Base-by-base conservation (phyloP, 495 filamentous ascomycete species). In the Aspergillus heteromorphus region DNA sequence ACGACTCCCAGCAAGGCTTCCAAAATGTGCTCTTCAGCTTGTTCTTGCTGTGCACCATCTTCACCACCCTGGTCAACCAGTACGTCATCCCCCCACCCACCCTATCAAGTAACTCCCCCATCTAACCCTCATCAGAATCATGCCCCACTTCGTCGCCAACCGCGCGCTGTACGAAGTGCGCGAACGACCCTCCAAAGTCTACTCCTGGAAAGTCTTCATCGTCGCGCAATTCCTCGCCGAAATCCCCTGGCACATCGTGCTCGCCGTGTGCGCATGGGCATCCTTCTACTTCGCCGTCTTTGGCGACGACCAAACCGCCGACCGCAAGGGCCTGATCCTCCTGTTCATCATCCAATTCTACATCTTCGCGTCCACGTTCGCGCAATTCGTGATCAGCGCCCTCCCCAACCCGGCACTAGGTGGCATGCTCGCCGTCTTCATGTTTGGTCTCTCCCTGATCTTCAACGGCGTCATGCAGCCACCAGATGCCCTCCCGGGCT, bases 391-490 rank as follows among this genome's bases (percentile, higher is more conserved):
- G 11, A 49, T 49, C 45, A 14, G 19, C 23, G 21, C 25, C 23
- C 23, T 31, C 0, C 23, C n/a, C 13, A 9, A 29, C 16, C 23
- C 45, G 11, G 30, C 20, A 1, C n/a, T 30, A 13, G 45, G 23
- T 6, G 45, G 27, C 14, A 49, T 30, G 10, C 21, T 49, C 4
- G 84, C 87, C 65, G 85, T n/a, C 19, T 45, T 91, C 69, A 82
- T 87, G 45, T 89, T 92, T 64, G 20, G 31, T 81, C 86, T 8
- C 76, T 21, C 18, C 42, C 19, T 45, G 18, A n/a, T 92, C 0
- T 92, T 95, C 80, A 92, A 87, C 64, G 90, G 90, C 57, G 87
- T 92, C 49, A 83, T 88, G 8, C 85, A 92, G 49, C 88, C 89
- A 0, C 82, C 79, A 23, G 80, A 82, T 0, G 82, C 86, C 60